These are phyloP conservation scores for Pinus albicaulis DNA, from an alignment of 75 land plant species.

Conservation along the genomic window DNA sequence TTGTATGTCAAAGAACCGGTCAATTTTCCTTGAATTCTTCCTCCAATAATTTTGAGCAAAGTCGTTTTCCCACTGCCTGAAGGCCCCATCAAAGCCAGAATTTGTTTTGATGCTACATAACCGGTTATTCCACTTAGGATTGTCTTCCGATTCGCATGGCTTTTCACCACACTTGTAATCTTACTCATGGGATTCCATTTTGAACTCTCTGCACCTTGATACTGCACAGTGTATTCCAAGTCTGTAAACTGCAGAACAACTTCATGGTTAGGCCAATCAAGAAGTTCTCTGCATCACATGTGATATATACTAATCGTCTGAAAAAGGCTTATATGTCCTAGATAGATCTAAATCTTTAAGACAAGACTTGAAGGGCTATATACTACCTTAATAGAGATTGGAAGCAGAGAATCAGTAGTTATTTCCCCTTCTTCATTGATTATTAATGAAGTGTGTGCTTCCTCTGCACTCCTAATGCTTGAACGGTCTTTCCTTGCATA, in stretches of 20 bases:
- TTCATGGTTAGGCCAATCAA: too few species aligned
- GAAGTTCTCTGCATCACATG: too few species aligned
- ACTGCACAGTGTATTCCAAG: background rate
- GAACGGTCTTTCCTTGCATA: too few species aligned
- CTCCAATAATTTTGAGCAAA: constrained; percentile 70
- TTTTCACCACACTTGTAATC: background rate
- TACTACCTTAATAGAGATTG: too few species aligned
- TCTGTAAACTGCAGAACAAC: background rate
- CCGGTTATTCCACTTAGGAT: constrained; percentile 84
- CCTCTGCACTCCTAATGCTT: too few species aligned
- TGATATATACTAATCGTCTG: too few species aligned
- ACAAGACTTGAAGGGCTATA: too few species aligned
- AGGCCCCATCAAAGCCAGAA: constrained; percentile 93
- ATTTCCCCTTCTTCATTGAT: too few species aligned
- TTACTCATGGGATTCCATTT: background rate
- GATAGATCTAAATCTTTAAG: too few species aligned
- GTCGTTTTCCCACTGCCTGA: constrained; percentile 97
- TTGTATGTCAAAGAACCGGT: constrained; percentile 74
- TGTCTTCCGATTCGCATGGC: constrained; percentile 21
- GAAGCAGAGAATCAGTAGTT: too few species aligned
- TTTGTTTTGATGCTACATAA: constrained; percentile 73
- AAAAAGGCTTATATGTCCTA: too few species aligned
- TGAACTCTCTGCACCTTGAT: background rate
- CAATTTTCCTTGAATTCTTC: constrained; percentile 62
- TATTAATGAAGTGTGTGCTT: too few species aligned